Conservation (phyloP, 2,329 filamentous ascomycete genomes). For the Didymosphaeria variabile region DNA sequence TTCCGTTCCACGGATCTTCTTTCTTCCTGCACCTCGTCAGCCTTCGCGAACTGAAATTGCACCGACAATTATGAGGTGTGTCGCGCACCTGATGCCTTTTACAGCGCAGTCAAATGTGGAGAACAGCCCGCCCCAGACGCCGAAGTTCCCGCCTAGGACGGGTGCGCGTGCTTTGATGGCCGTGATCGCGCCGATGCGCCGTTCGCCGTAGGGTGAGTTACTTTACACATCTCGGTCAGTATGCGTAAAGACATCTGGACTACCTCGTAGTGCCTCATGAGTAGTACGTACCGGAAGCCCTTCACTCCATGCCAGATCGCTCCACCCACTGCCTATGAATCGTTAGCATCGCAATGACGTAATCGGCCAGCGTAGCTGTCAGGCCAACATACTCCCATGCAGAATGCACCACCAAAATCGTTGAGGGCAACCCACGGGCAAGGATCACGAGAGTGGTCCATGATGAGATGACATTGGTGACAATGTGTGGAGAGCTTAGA, state of each 20-base stretch:
- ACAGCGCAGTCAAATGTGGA: constrained; percentile 93
- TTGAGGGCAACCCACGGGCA: constrained; percentile 95
- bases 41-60: no score
- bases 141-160: constrained; percentile 94
- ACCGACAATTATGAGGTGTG: not conserved
- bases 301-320: constrained; percentile 93
- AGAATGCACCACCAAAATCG: constrained; percentile 95
- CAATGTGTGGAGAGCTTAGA: constrained; percentile 16
- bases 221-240: constrained; percentile 14
- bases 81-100: constrained; percentile 68
- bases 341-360: constrained; percentile 24
- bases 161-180: constrained; percentile 96
- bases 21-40: constrained; percentile 66
- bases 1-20: constrained; percentile 97
- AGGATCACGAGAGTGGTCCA: constrained; percentile 95
- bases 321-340: constrained; percentile 44
- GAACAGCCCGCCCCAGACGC: constrained; percentile 94
- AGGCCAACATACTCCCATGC: constrained; percentile 82
- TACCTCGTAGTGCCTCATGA: not conserved
- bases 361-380: constrained; percentile 8
- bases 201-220: constrained; percentile 75
- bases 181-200: constrained; percentile 88
- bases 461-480: constrained; percentile 47
- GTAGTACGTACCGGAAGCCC: constrained; percentile 56
- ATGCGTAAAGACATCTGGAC: not conserved